Evolutionary conservation across 2,329 filamentous ascomycete species (phyloP).

Genomic region (Aspergillus puulaauensis): DNA sequence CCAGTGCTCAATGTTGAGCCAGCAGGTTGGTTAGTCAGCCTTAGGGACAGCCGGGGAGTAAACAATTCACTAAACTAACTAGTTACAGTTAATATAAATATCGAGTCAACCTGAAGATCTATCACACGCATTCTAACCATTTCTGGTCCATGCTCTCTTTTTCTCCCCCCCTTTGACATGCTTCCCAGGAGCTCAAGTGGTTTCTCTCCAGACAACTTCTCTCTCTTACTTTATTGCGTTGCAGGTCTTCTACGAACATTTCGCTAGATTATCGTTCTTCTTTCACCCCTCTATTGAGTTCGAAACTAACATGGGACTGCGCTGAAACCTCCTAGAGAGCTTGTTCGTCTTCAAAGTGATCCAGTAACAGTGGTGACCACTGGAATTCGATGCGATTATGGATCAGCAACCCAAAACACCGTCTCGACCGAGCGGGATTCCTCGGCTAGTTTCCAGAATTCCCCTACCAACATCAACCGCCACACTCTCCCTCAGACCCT

Average conservation of each 20-base stretch:
- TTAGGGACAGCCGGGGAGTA: not conserved
- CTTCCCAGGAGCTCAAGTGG: not conserved
- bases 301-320: constrained; percentile 3
- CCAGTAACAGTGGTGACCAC: not conserved
- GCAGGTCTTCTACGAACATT: not conserved
- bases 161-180: not conserved
- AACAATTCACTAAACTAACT: not conserved
- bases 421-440: constrained; percentile 42
- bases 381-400: constrained; percentile 26
- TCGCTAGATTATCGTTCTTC: not conserved
- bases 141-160: not conserved
- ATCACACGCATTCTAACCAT: constrained; percentile 6
- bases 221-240: not conserved
- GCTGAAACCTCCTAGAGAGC: constrained; percentile 1
- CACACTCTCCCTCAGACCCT: constrained; percentile 43
- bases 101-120: not conserved
- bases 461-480: constrained; percentile 49
- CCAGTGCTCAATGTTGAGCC: not conserved
- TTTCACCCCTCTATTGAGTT: not conserved
- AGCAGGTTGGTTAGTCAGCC: not conserved
- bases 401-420: constrained; percentile 32
- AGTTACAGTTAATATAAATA: not conserved
- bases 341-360: not conserved
- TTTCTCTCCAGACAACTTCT: not conserved
- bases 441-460: constrained; percentile 53